Evolutionary conservation across 1,139 yeast species (phyloP).

Genomic region (Hanseniaspora gamundiae): DNA sequence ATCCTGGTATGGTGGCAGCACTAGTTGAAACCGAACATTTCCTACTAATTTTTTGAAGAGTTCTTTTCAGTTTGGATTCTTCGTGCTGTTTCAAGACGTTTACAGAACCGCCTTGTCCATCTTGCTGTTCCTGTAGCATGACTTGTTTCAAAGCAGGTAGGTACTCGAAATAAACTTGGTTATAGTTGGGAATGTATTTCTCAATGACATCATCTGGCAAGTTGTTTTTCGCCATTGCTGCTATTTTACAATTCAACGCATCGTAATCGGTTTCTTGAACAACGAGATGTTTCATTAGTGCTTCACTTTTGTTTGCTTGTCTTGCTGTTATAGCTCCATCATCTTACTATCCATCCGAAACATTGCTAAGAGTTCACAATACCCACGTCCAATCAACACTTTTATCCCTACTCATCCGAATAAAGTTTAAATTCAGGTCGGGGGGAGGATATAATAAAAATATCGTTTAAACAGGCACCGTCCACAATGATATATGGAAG

Average conservation of each 20-base stretch:
- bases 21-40: slow-evolving; percentile 26
- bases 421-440: too few species aligned
- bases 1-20: too few species aligned
- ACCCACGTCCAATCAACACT: too few species aligned
- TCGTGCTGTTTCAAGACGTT: slow-evolving; percentile 8
- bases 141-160: slow-evolving; percentile 11
- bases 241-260: slow-evolving; percentile 63
- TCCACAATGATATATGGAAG: too few species aligned
- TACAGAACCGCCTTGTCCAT: slow-evolving; percentile 9
- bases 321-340: too few species aligned
- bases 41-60: slow-evolving; percentile 29
- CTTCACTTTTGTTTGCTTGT: background rate
- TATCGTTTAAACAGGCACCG: too few species aligned
- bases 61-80: slow-evolving; percentile 17
- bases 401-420: too few species aligned
- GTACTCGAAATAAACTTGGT: slow-evolving; percentile 15
- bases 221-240: slow-evolving; percentile 45
- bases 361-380: too few species aligned
- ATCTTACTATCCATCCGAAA: too few species aligned
- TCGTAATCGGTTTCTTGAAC: slow-evolving; percentile 57
- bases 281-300: slow-evolving; percentile 4
- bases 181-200: slow-evolving; percentile 27
- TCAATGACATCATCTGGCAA: slow-evolving; percentile 41
- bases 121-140: slow-evolving; percentile 17
- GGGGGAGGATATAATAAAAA: too few species aligned